These are phyloP conservation scores for Aristolochia contorta DNA, from an alignment of 164 flowering plant genomes.

Conservation along the genomic window DNA sequence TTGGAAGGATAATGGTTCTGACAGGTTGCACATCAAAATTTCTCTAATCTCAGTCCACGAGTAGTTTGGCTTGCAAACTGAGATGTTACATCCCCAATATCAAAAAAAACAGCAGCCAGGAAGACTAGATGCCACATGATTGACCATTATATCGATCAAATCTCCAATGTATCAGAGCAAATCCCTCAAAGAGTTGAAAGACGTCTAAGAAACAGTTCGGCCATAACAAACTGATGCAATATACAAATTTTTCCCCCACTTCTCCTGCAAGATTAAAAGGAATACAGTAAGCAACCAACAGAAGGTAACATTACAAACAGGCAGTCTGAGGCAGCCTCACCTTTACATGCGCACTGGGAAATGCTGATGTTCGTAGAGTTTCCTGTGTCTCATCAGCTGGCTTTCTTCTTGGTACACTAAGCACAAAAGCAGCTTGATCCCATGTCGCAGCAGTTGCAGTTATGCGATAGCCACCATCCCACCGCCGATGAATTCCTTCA, in stretches of 20 bases:
- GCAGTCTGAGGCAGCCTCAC: constrained; percentile 16
- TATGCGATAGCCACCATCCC: constrained; percentile 85
- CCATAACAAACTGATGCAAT: constrained; percentile 67
- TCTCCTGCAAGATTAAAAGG: constrained; percentile 41
- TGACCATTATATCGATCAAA: background rate
- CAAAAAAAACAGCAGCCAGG: background rate
- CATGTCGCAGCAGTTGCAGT: constrained; percentile 84
- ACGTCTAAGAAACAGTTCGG: constrained; percentile 56
- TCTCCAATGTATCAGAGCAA: constrained; percentile 9
- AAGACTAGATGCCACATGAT: constrained; percentile 7
- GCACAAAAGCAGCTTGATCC: constrained; percentile 88
- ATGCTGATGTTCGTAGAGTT: constrained; percentile 78
- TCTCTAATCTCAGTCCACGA: constrained; percentile 13
- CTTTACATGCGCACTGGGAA: constrained; percentile 86
- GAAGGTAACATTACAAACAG: background rate
- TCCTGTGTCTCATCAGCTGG: constrained; percentile 79
- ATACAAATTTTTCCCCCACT: constrained; percentile 71
- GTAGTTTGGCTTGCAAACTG: constrained; percentile 7
- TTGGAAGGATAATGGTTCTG: background rate
- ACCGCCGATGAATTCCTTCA: constrained; percentile 84
- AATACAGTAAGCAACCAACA: background rate
- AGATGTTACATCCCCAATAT: background rate
- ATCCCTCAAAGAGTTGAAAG: constrained; percentile 9
- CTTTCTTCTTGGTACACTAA: constrained; percentile 68
- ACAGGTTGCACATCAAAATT: constrained; percentile 23